Percentiles rank a stretch among this genome's conserved stretches.
These are phyloP conservation scores for Fusarium sp. DNA, from an alignment of 2,329 filamentous ascomycete species.

Conservation along the genomic window DNA sequence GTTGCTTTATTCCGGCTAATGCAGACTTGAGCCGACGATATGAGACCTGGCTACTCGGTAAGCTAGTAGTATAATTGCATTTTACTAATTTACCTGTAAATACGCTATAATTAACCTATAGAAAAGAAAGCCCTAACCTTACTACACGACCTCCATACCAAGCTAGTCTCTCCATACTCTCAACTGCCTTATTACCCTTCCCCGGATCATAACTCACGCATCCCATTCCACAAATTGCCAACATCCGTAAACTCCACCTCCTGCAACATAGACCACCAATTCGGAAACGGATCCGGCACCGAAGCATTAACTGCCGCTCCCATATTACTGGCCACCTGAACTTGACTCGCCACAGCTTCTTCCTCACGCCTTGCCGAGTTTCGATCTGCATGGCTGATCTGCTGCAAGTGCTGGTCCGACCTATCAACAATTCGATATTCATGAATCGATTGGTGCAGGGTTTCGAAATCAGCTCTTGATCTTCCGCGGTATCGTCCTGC, in stretches of 20 bases:
- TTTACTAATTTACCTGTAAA: too few relatives aligned
- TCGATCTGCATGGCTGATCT: conserved; percentile 33
- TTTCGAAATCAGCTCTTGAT: conserved; percentile 32
- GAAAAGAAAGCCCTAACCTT: not conserved
- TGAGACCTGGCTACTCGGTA: too few relatives aligned
- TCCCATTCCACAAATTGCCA: conserved; percentile 17
- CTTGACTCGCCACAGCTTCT: not conserved
- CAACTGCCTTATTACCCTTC: not conserved
- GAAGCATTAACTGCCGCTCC: not conserved
- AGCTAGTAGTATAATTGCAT: too few relatives aligned
- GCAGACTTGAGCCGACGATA: too few relatives aligned
- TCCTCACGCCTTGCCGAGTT: not conserved
- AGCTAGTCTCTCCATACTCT: not conserved
- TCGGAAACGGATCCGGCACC: conserved; percentile 32
- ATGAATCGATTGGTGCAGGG: conserved; percentile 33
- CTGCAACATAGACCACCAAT: conserved; percentile 41
- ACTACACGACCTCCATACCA: not conserved
- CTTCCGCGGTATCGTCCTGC: conserved; percentile 27
- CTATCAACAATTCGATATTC: conserved; percentile 33
- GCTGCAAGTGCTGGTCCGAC: conserved; percentile 33
- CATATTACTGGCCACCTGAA: not conserved
- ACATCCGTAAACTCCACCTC: conserved; percentile 36
- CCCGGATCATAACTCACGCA: not conserved
- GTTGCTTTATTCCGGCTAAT: too few relatives aligned
- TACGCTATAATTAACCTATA: too few relatives aligned